Percentiles rank a stretch among this genome's conserved stretches.
Conservation (phyloP, 345 rosid genomes). For the Odontarrhena argentea region DNA sequence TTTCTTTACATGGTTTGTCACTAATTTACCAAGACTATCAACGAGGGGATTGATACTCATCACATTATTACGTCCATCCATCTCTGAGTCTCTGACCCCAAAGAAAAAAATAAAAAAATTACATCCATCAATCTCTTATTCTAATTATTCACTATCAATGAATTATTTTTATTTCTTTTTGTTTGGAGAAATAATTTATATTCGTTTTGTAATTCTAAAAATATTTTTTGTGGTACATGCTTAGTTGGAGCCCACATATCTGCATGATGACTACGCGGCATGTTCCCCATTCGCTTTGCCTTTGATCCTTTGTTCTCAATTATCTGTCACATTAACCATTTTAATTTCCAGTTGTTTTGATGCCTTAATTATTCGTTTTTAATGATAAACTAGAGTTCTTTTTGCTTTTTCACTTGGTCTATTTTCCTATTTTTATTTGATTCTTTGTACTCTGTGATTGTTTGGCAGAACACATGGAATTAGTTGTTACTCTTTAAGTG, state of each 20-base stretch:
- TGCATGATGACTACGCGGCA: slow-evolving; percentile 51
- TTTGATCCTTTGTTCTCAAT: slow-evolving; percentile 38
- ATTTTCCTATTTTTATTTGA: neutral
- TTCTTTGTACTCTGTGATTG: slow-evolving; percentile 21
- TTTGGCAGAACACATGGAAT: slow-evolving; percentile 28
- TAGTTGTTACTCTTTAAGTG: slow-evolving; percentile 9
- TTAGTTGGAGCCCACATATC: slow-evolving; percentile 44
- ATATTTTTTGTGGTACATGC: slow-evolving; percentile 37
- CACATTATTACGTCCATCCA: no score
- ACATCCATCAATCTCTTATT: slow-evolving; percentile 23
- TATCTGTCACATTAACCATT: slow-evolving; percentile 36
- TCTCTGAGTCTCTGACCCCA: no score
- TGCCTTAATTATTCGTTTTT: slow-evolving; percentile 37
- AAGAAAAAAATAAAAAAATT: neutral
- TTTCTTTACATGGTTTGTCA: slow-evolving; percentile 15
- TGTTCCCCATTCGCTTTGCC: slow-evolving; percentile 40
- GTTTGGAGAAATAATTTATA: neutral
- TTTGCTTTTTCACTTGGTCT: neutral
- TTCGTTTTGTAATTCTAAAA: neutral
- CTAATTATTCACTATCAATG: slow-evolving; percentile 18
- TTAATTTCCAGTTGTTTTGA: slow-evolving; percentile 32
- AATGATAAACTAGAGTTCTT: neutral
- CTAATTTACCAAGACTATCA: neutral
- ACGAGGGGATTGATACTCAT: slow-evolving; percentile 6
- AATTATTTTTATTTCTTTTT: neutral